These are phyloP conservation scores for Ballota nigra DNA, from an alignment of 257 asterid species.

Conservation along the genomic window DNA sequence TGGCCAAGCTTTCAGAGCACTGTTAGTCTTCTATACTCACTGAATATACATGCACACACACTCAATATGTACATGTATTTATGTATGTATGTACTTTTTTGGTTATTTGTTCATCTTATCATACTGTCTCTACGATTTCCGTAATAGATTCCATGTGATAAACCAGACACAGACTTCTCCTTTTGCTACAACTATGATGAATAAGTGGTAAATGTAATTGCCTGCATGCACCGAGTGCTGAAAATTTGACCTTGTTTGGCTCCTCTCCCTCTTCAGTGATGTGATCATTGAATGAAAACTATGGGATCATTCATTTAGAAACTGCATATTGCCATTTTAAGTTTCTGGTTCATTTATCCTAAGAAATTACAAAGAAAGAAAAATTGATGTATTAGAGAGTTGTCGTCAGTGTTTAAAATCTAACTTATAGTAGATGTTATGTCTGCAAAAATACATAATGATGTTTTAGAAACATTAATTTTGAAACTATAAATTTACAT, in stretches of 20 bases:
- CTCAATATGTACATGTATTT: not conserved
- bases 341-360: not conserved
- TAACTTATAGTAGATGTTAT: not conserved
- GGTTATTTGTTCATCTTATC: not conserved
- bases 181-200: not conserved
- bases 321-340: not conserved
- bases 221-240: not conserved
- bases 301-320: not conserved
- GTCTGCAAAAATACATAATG: not conserved
- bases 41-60: not conserved
- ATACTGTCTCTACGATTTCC: not conserved
- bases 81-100: not conserved
- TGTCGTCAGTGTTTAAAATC: not conserved
- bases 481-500: not conserved
- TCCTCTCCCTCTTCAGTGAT: not conserved
- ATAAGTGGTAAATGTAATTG: not conserved
- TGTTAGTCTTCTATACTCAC: constrained; percentile 34
- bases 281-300: not conserved
- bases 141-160: not conserved
- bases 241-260: not conserved
- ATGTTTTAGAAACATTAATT: not conserved
- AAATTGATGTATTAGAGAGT: not conserved
- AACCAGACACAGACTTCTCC: not conserved
- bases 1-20: constrained; percentile 62
- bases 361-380: not conserved